phyloP scores from a whole-genome alignment of 148 eudicot species.

The Linanthus parryae region DNA sequence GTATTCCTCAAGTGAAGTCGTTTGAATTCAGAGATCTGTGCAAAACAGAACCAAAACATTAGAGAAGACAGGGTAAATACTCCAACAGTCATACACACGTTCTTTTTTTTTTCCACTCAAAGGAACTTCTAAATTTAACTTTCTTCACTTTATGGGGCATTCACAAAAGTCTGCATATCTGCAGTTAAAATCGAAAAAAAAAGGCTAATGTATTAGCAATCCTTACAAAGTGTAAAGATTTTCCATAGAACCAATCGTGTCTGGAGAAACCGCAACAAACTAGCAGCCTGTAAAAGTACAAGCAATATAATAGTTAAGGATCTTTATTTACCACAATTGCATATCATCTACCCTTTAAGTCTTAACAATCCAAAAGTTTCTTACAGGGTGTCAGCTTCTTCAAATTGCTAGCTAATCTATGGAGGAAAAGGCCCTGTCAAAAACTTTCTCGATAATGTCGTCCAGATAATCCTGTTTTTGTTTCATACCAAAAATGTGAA shows the following conservation, averaged over 20 bases:
- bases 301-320: neutral
- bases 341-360: conserved; percentile 2
- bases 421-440: conserved; percentile 66
- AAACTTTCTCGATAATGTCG: too few species aligned
- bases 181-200: too few species aligned
- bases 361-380: conserved; percentile 14
- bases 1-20: conserved; percentile 56
- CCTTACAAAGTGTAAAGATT: conserved; percentile 65
- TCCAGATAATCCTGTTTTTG: too few species aligned
- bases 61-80: neutral
- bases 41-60: neutral
- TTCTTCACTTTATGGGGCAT: too few species aligned
- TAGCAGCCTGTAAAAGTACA: conserved; percentile 41
- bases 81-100: too few species aligned
- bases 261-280: conserved; percentile 71
- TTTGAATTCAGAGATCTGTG: conserved; percentile 73
- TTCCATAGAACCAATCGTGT: conserved; percentile 60
- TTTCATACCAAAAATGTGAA: too few species aligned
- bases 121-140: too few species aligned
- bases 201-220: too few species aligned
- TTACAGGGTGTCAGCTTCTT: conserved; percentile 55
- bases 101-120: too few species aligned
- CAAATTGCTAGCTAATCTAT: conserved; percentile 52
- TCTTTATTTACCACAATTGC: too few species aligned
- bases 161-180: neutral